Evolutionary conservation across 768 basidiomycete species (phyloP).

Genomic region (Dioszegia hungarica): DNA sequence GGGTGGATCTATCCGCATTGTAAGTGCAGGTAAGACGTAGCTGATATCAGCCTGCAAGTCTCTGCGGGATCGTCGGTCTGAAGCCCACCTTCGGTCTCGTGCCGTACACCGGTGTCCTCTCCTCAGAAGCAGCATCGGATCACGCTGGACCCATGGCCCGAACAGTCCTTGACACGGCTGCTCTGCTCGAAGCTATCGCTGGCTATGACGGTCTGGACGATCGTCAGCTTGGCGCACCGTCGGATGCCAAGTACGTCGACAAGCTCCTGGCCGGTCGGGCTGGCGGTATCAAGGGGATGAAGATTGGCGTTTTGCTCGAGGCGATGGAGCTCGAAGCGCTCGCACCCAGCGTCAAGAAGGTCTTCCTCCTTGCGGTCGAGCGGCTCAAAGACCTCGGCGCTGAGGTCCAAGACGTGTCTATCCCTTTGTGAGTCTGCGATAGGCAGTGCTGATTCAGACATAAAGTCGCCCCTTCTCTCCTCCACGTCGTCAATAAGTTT

Average conservation of each 20-base stretch:
- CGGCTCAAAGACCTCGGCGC: slow-evolving; percentile 51
- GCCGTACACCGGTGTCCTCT: slow-evolving; percentile 54
- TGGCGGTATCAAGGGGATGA: slow-evolving; percentile 47
- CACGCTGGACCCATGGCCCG: slow-evolving; percentile 50
- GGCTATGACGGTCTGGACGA: slow-evolving; percentile 54
- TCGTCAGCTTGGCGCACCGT: slow-evolving; percentile 50
- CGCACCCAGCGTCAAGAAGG: slow-evolving; percentile 49
- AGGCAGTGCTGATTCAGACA: slow-evolving; percentile 5
- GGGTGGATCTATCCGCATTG: slow-evolving; percentile 53
- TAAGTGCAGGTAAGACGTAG: slow-evolving; percentile 7
- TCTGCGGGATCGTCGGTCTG: slow-evolving; percentile 53
- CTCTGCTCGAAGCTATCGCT: slow-evolving; percentile 52
- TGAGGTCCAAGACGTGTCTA: slow-evolving; percentile 51
- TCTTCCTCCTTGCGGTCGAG: slow-evolving; percentile 48
- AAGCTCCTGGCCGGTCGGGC: slow-evolving; percentile 30
- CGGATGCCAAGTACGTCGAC: slow-evolving; percentile 46
- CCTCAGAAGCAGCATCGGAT: slow-evolving; percentile 51
- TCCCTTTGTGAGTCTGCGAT: slow-evolving; percentile 51
- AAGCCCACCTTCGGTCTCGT: slow-evolving; percentile 54
- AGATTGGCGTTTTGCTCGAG: slow-evolving; percentile 53
- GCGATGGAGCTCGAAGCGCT: slow-evolving; percentile 47
- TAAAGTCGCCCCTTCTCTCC: slow-evolving; percentile 7
- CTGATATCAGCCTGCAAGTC: slow-evolving; percentile 49
- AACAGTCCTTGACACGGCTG: slow-evolving; percentile 52
- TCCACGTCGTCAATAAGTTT: slow-evolving; percentile 26